These are phyloP conservation scores for Pichia rugopelliculosa DNA, from an alignment of 805 yeast genomes.

Conservation along the genomic window DNA sequence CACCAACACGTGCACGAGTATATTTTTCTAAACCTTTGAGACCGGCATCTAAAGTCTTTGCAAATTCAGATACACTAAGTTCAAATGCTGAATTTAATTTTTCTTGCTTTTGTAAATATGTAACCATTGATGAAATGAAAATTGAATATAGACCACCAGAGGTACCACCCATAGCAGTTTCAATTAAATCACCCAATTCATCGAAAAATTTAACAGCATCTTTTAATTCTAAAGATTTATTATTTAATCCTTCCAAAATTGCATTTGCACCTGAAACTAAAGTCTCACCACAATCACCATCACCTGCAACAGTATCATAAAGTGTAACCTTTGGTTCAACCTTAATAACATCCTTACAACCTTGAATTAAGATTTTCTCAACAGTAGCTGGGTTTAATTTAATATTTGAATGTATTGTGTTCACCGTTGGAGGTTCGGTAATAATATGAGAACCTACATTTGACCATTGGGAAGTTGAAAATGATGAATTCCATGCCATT, in stretches of 20 bases:
- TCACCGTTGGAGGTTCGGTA: constrained; percentile 22
- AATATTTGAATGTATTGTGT: constrained; percentile 16
- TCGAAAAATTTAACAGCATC: constrained; percentile 55
- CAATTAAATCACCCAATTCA: constrained; percentile 77
- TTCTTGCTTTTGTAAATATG: constrained; percentile 36
- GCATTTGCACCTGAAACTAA: constrained; percentile 76
- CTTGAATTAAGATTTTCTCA: constrained; percentile 34
- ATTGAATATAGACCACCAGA: constrained; percentile 92
- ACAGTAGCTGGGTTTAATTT: constrained; percentile 26
- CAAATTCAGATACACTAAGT: constrained; percentile 31
- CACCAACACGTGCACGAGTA: constrained; percentile 85
- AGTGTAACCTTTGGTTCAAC: constrained; percentile 81
- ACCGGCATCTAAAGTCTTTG: constrained; percentile 50
- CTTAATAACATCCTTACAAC: constrained; percentile 45
- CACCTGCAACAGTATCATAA: constrained; percentile 87
- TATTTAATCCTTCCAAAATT: constrained; percentile 45
- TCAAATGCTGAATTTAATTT: constrained; percentile 19
- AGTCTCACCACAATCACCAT: constrained; percentile 96
- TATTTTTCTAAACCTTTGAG: constrained; percentile 70
- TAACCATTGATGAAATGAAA: constrained; percentile 68
- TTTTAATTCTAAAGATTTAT: constrained; percentile 29
- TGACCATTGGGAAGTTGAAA: constrained; percentile 22
- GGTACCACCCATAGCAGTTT: constrained; percentile 92
- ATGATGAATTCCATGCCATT: constrained; percentile 68
- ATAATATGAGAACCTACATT: constrained; percentile 14